Conservation (phyloP, 2,329 filamentous ascomycete genomes). For the Phyllosticta citribraziliensis region DNA sequence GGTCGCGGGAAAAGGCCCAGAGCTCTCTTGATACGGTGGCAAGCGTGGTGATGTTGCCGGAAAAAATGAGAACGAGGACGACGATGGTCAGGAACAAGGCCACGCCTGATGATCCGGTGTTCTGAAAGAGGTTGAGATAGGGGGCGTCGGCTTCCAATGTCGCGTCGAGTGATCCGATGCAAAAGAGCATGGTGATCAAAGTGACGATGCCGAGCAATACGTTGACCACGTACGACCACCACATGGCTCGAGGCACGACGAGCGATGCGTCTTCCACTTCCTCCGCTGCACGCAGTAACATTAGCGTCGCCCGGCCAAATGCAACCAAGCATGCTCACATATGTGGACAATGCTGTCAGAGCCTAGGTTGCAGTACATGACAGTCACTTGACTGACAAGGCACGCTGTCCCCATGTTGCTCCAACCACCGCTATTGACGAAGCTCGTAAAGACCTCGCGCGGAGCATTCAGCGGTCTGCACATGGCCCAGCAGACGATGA, state of each 20-base stretch:
- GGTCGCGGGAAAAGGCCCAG: constrained; percentile 15
- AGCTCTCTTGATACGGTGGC: constrained; percentile 13
- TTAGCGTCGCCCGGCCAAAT: not conserved
- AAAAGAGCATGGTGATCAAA: constrained; percentile 14
- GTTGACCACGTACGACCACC: constrained; percentile 14
- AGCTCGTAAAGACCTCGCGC: constrained; percentile 10
- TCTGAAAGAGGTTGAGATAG: constrained; percentile 12
- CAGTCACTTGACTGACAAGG: constrained; percentile 15
- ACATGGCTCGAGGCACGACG: constrained; percentile 12
- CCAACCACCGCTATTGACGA: constrained; percentile 15
- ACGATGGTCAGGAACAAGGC: constrained; percentile 11
- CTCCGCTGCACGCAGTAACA: constrained; percentile 5
- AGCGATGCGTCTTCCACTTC: constrained; percentile 12
- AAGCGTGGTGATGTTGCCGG: constrained; percentile 12
- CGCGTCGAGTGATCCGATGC: constrained; percentile 13
- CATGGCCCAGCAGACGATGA: constrained; percentile 17
- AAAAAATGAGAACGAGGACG: constrained; percentile 12
- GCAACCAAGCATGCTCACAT: constrained; percentile 4
- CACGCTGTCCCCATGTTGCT: constrained; percentile 13
- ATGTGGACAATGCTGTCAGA: constrained; percentile 11
- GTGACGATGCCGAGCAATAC: constrained; percentile 12
- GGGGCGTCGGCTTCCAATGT: constrained; percentile 11
- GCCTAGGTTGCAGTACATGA: constrained; percentile 15
- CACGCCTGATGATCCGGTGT: constrained; percentile 10
- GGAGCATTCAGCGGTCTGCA: constrained; percentile 10